Base-by-base conservation (phyloP, 805 yeast genomes). In the Priceomyces melissophilus region DNA sequence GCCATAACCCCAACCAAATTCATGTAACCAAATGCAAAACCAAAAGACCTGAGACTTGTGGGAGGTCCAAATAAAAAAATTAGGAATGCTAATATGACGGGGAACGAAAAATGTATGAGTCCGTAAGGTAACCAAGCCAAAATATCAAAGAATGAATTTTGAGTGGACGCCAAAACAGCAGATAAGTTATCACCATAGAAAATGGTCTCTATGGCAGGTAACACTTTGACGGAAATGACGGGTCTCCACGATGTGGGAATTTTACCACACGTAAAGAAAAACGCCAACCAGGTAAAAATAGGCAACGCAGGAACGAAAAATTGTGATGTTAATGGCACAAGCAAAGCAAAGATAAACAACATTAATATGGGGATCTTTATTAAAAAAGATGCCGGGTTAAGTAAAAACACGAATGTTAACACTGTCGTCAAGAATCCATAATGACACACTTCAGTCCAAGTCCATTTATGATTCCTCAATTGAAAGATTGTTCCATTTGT, bases 51-150 rank as follows among this genome's bases (percentile, higher is more conserved):
- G 32, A 91, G 65, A 3, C 88, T 71, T 9, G 85, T 82, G 35
- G 99, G 99, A 8, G 98, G 97, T 0, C 87, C 96, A 73, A 88
- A 93, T 23, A 93, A 48, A 54, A 88, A 91, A 37, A 87, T 64
- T 38, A 89, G 57, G 2, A 71, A 78, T 0, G 97, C 91, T 31
- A 87, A 86, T 4, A 91, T 78, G 57, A 90, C 88, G 3, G 99
- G 98, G 10, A 87, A 77, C n/a, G 86, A 80, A 55, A 87, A 91
- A 66, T 91, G 99, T 43, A 87, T 71, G 10, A 93, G 58, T 2
- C 99, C 99, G 58, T 91, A 91, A 1, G 99, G 98, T 30, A 91
- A 63, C 96, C 96, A 90, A 3, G 97, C 96, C 37, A 87, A 52
- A n/a, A 90, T 69, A 58, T 90, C 98, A 41, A 87, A 67, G 5